phyloP scores from a whole-genome alignment of 192 early-diverging fungal genomes.

The Rhizophagus sp. region DNA sequence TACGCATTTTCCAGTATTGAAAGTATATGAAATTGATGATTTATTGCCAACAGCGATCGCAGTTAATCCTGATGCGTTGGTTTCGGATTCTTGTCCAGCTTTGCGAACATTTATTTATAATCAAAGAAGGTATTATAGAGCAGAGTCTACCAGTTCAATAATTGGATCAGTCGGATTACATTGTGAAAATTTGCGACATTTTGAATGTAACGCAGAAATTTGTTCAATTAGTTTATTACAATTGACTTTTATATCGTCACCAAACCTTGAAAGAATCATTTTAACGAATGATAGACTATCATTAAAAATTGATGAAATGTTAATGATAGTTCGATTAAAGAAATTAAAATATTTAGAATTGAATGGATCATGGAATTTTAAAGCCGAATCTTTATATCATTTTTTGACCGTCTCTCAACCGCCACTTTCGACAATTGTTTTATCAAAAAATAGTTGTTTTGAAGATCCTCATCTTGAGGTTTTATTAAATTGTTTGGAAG shows the following conservation, averaged over 20 bases:
- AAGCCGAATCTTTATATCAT: background rate
- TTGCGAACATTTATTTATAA: constrained; percentile 3
- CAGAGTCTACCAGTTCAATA: background rate
- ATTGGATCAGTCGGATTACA: background rate
- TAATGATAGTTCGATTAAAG: background rate
- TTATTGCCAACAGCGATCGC: background rate
- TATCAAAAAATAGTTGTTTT: constrained; percentile 12
- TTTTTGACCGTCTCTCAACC: background rate
- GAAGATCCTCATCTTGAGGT: constrained; percentile 17
- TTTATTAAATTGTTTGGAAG: background rate
- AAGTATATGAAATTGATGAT: background rate
- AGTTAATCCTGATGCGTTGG: background rate
- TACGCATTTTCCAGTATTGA: constrained; percentile 3
- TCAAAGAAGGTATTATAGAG: background rate
- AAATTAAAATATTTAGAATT: background rate
- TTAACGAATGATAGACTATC: background rate
- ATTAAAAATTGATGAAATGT: background rate
- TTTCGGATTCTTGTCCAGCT: background rate
- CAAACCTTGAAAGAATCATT: constrained; percentile 8
- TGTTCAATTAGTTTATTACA: background rate
- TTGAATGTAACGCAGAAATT: constrained; percentile 17
- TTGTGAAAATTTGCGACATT: background rate
- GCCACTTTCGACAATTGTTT: background rate
- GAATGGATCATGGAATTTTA: background rate
- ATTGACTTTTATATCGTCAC: background rate